phyloP scores from a whole-genome alignment of 2,329 filamentous ascomycete genomes.

The Myriosclerotinia scirpicola region DNA sequence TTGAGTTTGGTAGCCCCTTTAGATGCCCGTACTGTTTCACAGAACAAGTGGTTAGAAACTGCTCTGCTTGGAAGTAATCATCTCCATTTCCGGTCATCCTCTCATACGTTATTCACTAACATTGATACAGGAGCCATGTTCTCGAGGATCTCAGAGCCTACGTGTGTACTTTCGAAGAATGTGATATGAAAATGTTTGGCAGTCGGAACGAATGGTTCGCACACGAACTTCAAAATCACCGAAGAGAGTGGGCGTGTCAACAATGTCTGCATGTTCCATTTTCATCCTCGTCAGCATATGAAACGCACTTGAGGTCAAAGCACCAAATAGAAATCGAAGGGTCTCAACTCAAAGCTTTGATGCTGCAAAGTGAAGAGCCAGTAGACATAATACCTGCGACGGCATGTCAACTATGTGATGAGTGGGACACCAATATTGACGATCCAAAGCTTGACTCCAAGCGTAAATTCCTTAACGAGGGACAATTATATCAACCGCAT shows the following conservation, averaged over 20 bases:
- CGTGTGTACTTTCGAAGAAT: conserved; percentile 42
- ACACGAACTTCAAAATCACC: conserved; percentile 40
- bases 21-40: conserved; percentile 34
- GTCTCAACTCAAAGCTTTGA: conserved; percentile 31
- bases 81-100: neutral
- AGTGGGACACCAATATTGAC: conserved; percentile 33
- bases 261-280: conserved; percentile 29
- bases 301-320: conserved; percentile 25
- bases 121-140: conserved; percentile 34
- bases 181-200: conserved; percentile 37
- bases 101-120: neutral
- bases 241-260: conserved; percentile 37
- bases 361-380: conserved; percentile 33
- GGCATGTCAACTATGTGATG: conserved; percentile 40
- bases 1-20: conserved; percentile 34
- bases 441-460: conserved; percentile 24
- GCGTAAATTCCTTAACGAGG: conserved; percentile 23
- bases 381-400: conserved; percentile 29
- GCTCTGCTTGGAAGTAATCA: conserved; percentile 32
- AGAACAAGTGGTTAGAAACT: conserved; percentile 30
- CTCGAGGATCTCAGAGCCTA: conserved; percentile 42
- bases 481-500: conserved; percentile 22
- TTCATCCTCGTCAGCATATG: conserved; percentile 24
- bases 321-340: conserved; percentile 22
- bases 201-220: conserved; percentile 40